These are phyloP conservation scores for Solanum rostratum DNA, from an alignment of 257 asterid species.

Conservation along the genomic window DNA sequence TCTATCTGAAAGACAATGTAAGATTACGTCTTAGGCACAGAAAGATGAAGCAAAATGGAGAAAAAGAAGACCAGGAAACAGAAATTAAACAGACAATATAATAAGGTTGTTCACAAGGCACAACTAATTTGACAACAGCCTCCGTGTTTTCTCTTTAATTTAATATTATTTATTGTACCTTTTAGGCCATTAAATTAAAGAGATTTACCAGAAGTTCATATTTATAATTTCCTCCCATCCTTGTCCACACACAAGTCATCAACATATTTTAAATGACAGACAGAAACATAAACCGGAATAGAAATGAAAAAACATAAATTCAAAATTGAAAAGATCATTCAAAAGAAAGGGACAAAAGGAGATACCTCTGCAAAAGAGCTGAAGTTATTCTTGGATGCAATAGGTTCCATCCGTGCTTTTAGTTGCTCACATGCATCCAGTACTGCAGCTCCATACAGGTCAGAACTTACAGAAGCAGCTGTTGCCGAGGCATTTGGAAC, in stretches of 20 bases:
- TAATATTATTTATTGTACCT: background rate
- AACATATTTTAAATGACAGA: background rate
- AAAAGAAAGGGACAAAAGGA: background rate
- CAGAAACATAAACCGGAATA: background rate
- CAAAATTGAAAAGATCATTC: background rate
- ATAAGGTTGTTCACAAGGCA: background rate
- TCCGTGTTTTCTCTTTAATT: background rate
- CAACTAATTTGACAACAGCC: background rate
- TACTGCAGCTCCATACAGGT: constrained; percentile 92
- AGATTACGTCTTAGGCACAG: background rate
- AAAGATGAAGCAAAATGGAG: background rate
- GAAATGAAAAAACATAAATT: background rate
- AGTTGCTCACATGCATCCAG: constrained; percentile 92
- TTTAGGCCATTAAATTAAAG: background rate
- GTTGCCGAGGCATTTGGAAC: constrained; percentile 98
- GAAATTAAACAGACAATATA: background rate
- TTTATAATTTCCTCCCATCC: background rate
- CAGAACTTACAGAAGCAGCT: constrained; percentile 99
- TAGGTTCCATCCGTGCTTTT: constrained; percentile 78
- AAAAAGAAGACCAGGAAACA: background rate
- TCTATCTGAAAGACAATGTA: background rate
- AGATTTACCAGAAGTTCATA: background rate
- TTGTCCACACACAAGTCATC: background rate
- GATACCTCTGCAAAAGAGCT: constrained; percentile 78
- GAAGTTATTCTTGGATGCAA: constrained; percentile 37